Conservation (phyloP, 2,329 filamentous ascomycete species). For the Emydomyces testavorans region DNA sequence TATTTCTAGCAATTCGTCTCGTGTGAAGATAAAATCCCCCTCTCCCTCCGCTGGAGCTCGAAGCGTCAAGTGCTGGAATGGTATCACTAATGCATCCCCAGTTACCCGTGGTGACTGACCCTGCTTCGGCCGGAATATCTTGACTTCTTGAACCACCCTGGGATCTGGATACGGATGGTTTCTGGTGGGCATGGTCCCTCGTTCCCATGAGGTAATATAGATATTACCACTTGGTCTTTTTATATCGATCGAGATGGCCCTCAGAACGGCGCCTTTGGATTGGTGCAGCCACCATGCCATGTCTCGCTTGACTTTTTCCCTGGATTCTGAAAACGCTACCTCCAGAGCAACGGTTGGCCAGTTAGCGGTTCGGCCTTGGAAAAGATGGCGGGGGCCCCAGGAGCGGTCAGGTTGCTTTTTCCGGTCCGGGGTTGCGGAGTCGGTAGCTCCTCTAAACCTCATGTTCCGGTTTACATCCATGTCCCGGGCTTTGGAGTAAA, state of each 20-base stretch:
- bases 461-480: too few species aligned
- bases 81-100: not conserved
- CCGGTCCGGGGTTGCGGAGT: too few species aligned
- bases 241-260: slow-evolving; percentile 10
- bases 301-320: slow-evolving; percentile 3
- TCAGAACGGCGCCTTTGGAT: not conserved
- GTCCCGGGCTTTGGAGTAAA: too few species aligned
- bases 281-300: slow-evolving; percentile 9
- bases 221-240: slow-evolving; percentile 7
- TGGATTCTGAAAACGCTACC: slow-evolving; percentile 5
- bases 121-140: not conserved
- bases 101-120: not conserved
- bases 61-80: slow-evolving; percentile 3
- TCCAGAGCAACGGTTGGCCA: slow-evolving; percentile 11
- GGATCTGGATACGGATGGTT: slow-evolving; percentile 5
- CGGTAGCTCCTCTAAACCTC: too few species aligned
- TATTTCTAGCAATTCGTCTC: slow-evolving; percentile 4
- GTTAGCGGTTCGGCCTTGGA: too few species aligned
- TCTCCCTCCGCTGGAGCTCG: slow-evolving; percentile 3
- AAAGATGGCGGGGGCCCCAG: too few species aligned
- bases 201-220: slow-evolving; percentile 10
- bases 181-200: not conserved
- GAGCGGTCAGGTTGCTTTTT: too few species aligned
- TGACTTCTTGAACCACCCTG: slow-evolving; percentile 1
- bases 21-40: slow-evolving; percentile 9